phyloP scores from a whole-genome alignment of 257 asterid species.

The Lantana camara region DNA sequence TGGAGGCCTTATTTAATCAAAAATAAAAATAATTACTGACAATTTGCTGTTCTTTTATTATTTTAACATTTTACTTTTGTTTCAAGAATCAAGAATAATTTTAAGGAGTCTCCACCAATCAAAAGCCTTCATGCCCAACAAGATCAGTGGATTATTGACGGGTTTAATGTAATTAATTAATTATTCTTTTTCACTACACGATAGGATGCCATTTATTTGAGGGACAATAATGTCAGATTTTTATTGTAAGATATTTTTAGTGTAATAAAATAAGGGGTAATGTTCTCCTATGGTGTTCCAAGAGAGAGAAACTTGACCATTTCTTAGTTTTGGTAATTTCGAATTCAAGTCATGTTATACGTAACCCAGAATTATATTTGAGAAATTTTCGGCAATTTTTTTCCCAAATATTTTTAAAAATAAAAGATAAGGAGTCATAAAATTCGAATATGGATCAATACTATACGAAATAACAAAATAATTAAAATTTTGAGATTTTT shows the following conservation, averaged over 20 bases:
- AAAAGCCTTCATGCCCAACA: conserved; percentile 32
- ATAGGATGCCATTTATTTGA: conserved; percentile 27
- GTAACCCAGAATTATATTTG: too few relatives aligned
- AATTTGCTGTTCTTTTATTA: conserved; percentile 11
- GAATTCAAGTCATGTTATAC: too few relatives aligned
- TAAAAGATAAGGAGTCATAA: too few relatives aligned
- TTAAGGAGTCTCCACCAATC: conserved; percentile 39
- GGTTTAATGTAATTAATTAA: conserved; percentile 14
- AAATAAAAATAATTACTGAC: conserved; percentile 44
- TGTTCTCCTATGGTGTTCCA: conserved; percentile 23
- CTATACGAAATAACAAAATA: too few relatives aligned
- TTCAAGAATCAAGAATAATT: conserved; percentile 29
- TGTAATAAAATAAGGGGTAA: conserved; percentile 20
- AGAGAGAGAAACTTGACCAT: too few relatives aligned
- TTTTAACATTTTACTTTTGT: conserved; percentile 31
- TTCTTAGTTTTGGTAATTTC: too few relatives aligned
- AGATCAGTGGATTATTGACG: conserved; percentile 40
- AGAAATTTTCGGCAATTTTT: too few relatives aligned
- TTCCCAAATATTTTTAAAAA: too few relatives aligned
- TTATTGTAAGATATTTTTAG: conserved; percentile 25
- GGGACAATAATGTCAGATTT: conserved; percentile 55
- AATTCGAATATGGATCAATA: too few relatives aligned
- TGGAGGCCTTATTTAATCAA: conserved; percentile 19
- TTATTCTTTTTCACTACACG: conserved; percentile 18
- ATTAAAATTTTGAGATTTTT: too few relatives aligned